phyloP scores from a whole-genome alignment of 176 grass and related monocot species.

The Carex cristatella region DNA sequence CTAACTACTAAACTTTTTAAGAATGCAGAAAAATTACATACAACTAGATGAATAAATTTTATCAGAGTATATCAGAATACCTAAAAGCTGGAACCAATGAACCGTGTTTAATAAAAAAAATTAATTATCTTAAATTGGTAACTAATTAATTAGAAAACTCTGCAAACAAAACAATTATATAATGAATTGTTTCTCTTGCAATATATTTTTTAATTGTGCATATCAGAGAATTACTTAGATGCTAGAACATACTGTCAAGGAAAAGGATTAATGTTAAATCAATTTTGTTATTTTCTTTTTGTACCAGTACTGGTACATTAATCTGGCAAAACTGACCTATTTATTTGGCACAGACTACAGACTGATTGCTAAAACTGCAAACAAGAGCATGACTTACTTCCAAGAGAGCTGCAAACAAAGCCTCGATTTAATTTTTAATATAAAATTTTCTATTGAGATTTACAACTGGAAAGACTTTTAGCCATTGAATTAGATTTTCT shows the following conservation, averaged over 20 bases:
- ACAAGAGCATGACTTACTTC: not conserved
- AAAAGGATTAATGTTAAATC: not conserved
- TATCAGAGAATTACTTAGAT: constrained; percentile 1
- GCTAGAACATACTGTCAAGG: not conserved
- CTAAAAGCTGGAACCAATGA: not conserved
- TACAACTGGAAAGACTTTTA: not conserved
- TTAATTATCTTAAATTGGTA: not conserved
- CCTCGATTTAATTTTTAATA: not conserved
- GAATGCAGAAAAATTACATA: not conserved
- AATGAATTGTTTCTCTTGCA: not conserved
- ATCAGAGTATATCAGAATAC: not conserved
- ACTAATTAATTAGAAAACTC: not conserved
- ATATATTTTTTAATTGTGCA: not conserved
- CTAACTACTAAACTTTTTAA: not conserved
- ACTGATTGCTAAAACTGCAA: not conserved
- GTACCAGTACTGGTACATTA: not conserved
- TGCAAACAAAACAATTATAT: not conserved
- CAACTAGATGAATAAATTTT: not conserved
- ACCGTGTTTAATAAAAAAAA: not conserved
- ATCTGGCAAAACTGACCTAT: not conserved
- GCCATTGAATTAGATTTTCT: not conserved
- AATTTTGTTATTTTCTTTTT: not conserved
- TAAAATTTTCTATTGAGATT: no score
- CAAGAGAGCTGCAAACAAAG: not conserved
- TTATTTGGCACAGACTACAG: not conserved